Evolutionary conservation across 106 monocot species (phyloP).

Genomic region (Dioscorea dumetorum): DNA sequence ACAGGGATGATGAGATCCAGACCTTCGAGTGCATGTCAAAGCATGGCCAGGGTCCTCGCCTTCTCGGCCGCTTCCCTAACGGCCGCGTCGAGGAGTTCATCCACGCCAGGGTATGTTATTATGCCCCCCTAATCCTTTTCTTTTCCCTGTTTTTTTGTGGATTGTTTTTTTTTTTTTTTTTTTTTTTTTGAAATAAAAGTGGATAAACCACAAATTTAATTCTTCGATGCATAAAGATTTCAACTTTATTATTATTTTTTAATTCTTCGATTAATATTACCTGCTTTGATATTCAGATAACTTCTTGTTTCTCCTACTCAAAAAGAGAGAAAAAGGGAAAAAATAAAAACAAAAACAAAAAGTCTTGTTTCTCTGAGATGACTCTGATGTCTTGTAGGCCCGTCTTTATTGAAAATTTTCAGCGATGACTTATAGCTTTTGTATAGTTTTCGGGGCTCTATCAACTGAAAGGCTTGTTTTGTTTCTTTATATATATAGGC

Average conservation of each 20-base stretch:
- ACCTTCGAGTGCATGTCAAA: conserved; percentile 79
- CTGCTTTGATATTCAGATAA: too few relatives aligned
- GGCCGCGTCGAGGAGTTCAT: conserved; percentile 99
- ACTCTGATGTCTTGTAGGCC: too few relatives aligned
- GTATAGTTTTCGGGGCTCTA: background rate
- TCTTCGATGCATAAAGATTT: background rate
- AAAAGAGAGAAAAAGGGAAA: too few relatives aligned
- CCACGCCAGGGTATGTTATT: conserved; percentile 65
- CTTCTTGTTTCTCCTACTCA: too few relatives aligned
- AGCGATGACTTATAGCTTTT: background rate
- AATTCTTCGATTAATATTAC: too few relatives aligned
- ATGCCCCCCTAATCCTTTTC: background rate
- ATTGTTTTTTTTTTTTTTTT: background rate
- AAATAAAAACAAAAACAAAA: too few relatives aligned
- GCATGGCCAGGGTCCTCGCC: conserved; percentile 78
- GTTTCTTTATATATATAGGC: background rate
- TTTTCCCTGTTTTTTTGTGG: background rate
- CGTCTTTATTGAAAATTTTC: too few relatives aligned
- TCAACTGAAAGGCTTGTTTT: background rate
- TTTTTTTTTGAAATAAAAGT: too few relatives aligned
- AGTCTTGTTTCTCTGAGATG: too few relatives aligned
- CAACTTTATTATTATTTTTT: too few relatives aligned
- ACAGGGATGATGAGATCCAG: conserved; percentile 58
- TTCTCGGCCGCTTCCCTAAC: conserved; percentile 70
- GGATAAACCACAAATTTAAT: too few relatives aligned